Evolutionary conservation across 2,329 filamentous ascomycete species (phyloP), one percentile per base, ranked within the genome.

Genomic region (Passalora sequoiae): DNA sequence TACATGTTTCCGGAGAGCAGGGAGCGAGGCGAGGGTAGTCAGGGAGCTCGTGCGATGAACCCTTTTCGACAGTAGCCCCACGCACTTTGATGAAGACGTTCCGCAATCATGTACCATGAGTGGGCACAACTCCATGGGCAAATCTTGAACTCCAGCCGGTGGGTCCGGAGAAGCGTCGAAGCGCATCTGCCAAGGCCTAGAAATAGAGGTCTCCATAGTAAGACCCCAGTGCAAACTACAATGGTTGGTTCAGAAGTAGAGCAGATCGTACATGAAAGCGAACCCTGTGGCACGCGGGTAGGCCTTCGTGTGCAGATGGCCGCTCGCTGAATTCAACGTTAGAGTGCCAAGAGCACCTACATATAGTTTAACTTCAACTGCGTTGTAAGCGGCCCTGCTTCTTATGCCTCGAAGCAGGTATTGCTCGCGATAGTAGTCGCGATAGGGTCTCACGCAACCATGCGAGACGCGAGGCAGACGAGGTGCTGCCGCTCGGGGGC

Each of bases 161-260:
- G 33, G 31, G 20, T n/a, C 33, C 20, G 17, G 33, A 36, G 32
- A 36, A 24, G 33, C 33, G 33, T 12, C 33, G 20, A 36, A 36
- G 17, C 20, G 6, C 21, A 24, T 36, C 7, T 36, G 19, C n/a
- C n/a, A 12, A 27, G 24, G 6, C 12, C 6, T 27, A 6, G 6
- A 15, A 24, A 36, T 8, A n/a, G 17, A 36, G n/a, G 10, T 24
- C 7, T 24, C 6, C 33, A 36, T 13, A 36, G 17, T 21, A 17
- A n/a, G 9, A 4, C 8, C 15, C 13, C 10, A 5, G 13, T 8
- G 19, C 8, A 12, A 8, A 1, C 8, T 20, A 24, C 7, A n/a
- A 15, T 36, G 1, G 12, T 13, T 36, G 20, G 33, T 36, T 20
- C 19, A 8, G 15, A 17, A 17, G 19, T 19, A n/a, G 15, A 36